Conservation (phyloP, 2,329 filamentous ascomycete species). For the Mariannaea sp. region DNA sequence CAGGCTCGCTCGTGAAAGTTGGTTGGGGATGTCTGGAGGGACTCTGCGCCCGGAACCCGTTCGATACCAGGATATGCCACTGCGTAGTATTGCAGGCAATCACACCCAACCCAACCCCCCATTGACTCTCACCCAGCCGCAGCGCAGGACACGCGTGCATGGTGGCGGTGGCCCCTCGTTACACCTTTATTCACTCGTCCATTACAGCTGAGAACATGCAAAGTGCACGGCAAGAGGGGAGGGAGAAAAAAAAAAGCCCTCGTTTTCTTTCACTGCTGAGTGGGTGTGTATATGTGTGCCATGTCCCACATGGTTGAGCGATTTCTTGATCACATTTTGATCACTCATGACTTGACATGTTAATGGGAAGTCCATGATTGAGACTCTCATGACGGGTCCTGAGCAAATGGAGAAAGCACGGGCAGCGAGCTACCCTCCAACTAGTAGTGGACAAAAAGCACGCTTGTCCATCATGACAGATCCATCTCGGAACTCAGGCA, state of each 20-base stretch:
- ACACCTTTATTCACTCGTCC: too few species aligned
- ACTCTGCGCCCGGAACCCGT: not conserved
- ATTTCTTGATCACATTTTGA: not conserved
- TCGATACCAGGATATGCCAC: not conserved
- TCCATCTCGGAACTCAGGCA: not conserved
- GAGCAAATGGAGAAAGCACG: not conserved
- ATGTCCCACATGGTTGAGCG: not conserved
- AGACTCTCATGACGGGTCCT: too few species aligned
- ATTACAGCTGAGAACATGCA: not conserved
- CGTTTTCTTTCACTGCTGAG: not conserved
- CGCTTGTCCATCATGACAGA: conserved; percentile 1
- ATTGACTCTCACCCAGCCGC: not conserved
- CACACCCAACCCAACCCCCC: not conserved
- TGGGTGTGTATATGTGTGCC: not conserved
- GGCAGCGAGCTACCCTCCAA: not conserved
- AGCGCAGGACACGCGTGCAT: not conserved
- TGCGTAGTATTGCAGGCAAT: not conserved
- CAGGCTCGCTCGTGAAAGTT: not conserved
- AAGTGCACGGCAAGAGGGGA: too few species aligned
- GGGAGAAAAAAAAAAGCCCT: conserved; percentile 15
- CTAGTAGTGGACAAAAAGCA: too few species aligned
- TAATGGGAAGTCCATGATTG: too few species aligned
- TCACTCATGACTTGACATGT: too few species aligned
- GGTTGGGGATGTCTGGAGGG: conserved; percentile 1
- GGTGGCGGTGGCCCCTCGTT: not conserved